Conservation (phyloP, 805 yeast species). For the Ogataea henricii region DNA sequence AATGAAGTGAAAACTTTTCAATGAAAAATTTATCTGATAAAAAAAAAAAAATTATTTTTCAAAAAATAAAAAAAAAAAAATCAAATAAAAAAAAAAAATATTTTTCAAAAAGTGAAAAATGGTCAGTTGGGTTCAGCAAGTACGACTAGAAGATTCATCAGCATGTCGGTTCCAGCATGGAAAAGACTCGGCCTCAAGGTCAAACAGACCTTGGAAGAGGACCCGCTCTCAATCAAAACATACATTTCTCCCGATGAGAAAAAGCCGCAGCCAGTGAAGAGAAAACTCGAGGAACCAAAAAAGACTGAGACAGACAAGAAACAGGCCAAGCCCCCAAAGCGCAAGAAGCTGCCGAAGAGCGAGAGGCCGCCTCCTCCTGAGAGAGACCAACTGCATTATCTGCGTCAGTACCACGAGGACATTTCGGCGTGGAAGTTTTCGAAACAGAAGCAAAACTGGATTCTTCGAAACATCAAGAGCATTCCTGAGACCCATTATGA, state of each 20-base stretch:
- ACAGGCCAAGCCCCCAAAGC: constrained; percentile 68
- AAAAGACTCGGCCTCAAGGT: constrained; percentile 72
- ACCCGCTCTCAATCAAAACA: constrained; percentile 44
- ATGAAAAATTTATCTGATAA: constrained; percentile 1
- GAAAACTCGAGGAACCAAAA: constrained; percentile 26
- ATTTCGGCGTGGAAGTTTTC: constrained; percentile 76
- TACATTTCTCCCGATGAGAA: constrained; percentile 42
- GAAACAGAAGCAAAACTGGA: constrained; percentile 86
- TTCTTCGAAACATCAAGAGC: constrained; percentile 57
- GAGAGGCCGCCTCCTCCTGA: constrained; percentile 75
- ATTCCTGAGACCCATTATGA: constrained; percentile 56
- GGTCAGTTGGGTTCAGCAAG: not conserved
- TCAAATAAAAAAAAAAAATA: not conserved
- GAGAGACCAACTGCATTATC: constrained; percentile 69
- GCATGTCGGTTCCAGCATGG: constrained; percentile 75
- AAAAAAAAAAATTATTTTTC: not conserved
- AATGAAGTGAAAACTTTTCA: constrained; percentile 10
- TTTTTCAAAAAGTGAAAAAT: not conserved
- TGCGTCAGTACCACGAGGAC: constrained; percentile 59
- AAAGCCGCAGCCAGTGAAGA: constrained; percentile 29
- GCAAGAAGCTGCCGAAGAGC: constrained; percentile 65
- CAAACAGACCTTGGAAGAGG: constrained; percentile 46
- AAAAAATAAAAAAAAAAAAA: not conserved
- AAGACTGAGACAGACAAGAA: constrained; percentile 19
- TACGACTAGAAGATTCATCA: too few species aligned